Percentiles rank a stretch among this genome's conserved stretches.
These are phyloP conservation scores for Candida endomychidarum DNA, from an alignment of 805 yeast species.

Conservation along the genomic window DNA sequence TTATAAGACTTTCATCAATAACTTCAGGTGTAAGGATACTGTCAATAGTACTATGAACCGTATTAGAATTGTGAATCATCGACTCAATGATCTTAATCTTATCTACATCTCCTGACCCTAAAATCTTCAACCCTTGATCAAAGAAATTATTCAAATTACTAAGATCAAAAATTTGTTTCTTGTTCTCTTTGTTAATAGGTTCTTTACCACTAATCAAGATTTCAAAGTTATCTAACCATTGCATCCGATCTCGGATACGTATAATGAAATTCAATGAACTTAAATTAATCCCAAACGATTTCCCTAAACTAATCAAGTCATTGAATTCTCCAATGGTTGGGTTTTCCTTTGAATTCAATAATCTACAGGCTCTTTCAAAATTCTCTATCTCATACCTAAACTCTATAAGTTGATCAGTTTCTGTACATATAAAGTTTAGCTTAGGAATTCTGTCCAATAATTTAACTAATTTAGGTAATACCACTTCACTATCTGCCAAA, in stretches of 20 bases:
- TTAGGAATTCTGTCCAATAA: constrained; percentile 49
- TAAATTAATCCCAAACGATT: constrained; percentile 56
- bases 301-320: constrained; percentile 57
- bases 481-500: constrained; percentile 7
- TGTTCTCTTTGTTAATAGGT: constrained; percentile 35
- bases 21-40: constrained; percentile 2
- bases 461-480: constrained; percentile 25
- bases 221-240: constrained; percentile 33
- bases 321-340: constrained; percentile 46
- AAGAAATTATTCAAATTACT: constrained; percentile 28
- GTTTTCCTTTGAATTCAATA: constrained; percentile 32
- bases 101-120: constrained; percentile 34
- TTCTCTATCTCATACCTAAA: constrained; percentile 51
- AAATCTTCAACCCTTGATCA: constrained; percentile 25
- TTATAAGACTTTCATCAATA: constrained; percentile 20
- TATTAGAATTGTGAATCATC: constrained; percentile 26
- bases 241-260: constrained; percentile 33
- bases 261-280: constrained; percentile 43
- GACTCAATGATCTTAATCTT: constrained; percentile 26
- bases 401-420: constrained; percentile 58
- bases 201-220: constrained; percentile 41
- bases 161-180: constrained; percentile 34
- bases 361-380: constrained; percentile 49
- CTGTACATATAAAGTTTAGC: constrained; percentile 54
- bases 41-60: constrained; percentile 16